Evolutionary conservation across 2,329 filamentous ascomycete genomes (phyloP).

Genomic region (Hypoxylon sp.): DNA sequence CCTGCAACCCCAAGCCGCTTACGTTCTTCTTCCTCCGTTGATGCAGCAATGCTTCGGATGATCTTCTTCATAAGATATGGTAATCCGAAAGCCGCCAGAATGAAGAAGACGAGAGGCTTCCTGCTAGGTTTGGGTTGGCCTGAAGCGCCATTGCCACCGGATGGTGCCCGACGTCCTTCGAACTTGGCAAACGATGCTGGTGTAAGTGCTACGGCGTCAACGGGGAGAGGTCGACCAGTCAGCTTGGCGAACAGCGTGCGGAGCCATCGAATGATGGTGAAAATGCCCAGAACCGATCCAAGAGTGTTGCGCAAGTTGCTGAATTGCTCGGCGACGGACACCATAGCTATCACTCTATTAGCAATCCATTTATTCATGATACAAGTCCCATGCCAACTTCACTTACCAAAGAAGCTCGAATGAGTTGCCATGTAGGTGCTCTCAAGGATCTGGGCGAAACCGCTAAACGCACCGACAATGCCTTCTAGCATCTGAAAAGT

Average conservation of each 20-base stretch:
- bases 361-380: slow-evolving; percentile 8
- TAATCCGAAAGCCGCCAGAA: slow-evolving; percentile 92
- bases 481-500: slow-evolving; percentile 99
- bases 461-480: slow-evolving; percentile 95
- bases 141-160: slow-evolving; percentile 73
- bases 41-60: slow-evolving; percentile 85
- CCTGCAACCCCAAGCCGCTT: slow-evolving; percentile 70
- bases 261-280: slow-evolving; percentile 95
- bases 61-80: slow-evolving; percentile 98
- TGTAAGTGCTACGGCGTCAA: slow-evolving; percentile 87
- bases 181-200: slow-evolving; percentile 93
- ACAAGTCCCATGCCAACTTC: not conserved
- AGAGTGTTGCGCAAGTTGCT: slow-evolving; percentile 93
- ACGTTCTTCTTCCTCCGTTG: slow-evolving; percentile 86
- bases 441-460: slow-evolving; percentile 98
- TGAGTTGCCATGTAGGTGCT: slow-evolving; percentile 99
- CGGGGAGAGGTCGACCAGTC: slow-evolving; percentile 90
- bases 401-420: slow-evolving; percentile 95
- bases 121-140: slow-evolving; percentile 82
- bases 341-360: slow-evolving; percentile 78
- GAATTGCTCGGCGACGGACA: slow-evolving; percentile 97
- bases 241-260: slow-evolving; percentile 92
- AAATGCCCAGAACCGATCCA: slow-evolving; percentile 94
- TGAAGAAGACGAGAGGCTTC: slow-evolving; percentile 96
- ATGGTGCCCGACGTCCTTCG: slow-evolving; percentile 73